phyloP scores from a whole-genome alignment of 2,329 filamentous ascomycete genomes.

The Hortaea werneckii region DNA sequence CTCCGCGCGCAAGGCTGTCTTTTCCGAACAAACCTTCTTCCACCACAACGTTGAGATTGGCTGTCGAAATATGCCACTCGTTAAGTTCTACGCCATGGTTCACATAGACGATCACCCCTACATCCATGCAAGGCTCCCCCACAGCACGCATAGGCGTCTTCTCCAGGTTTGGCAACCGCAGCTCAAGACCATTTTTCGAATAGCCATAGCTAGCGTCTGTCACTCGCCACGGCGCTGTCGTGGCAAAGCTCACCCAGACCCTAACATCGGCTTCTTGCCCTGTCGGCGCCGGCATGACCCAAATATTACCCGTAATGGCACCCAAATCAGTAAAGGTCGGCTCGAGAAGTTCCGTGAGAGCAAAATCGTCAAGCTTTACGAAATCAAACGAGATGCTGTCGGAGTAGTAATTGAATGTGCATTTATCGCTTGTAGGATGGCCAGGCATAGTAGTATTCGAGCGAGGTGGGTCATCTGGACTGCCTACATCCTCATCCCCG shows the following conservation, averaged over 20 bases:
- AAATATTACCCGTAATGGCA: constrained; percentile 29
- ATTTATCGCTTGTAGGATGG: neutral
- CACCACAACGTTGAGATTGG: constrained; percentile 30
- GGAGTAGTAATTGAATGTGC: constrained; percentile 9
- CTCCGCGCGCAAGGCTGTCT: neutral
- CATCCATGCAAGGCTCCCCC: constrained; percentile 26
- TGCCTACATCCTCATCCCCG: neutral
- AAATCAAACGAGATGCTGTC: constrained; percentile 8
- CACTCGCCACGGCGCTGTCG: constrained; percentile 24
- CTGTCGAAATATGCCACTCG: constrained; percentile 25
- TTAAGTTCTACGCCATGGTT: constrained; percentile 23
- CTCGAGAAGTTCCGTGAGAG: constrained; percentile 18
- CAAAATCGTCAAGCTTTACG: constrained; percentile 10
- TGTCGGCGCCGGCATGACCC: constrained; percentile 25
- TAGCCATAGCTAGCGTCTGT: constrained; percentile 22
- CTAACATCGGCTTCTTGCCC: constrained; percentile 28
- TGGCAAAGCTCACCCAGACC: constrained; percentile 28
- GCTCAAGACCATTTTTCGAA: constrained; percentile 8
- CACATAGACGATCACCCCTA: constrained; percentile 29
- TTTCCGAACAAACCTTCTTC: constrained; percentile 20
- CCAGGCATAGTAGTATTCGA: neutral
- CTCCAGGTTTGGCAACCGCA: constrained; percentile 12
- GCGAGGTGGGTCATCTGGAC: neutral
- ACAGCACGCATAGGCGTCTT: neutral
- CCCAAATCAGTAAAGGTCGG: constrained; percentile 8